These are phyloP conservation scores for Debaryomyces fabryi DNA, from an alignment of 1,139 yeast genomes.

Conservation along the genomic window DNA sequence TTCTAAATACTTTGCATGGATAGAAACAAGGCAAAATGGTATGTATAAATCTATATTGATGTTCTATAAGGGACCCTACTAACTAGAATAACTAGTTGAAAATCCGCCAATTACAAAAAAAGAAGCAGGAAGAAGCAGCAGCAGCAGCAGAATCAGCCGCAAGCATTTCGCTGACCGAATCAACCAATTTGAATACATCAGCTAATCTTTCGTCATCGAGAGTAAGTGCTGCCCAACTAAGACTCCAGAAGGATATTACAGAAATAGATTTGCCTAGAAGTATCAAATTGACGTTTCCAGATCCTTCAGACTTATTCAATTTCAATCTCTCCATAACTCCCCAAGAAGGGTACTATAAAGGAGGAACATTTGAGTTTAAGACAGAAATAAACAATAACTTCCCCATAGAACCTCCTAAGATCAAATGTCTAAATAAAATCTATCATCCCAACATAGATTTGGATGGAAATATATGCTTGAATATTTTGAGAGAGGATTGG, in stretches of 20 bases:
- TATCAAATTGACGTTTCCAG: conserved; percentile 58
- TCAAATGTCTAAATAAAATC: conserved; percentile 67
- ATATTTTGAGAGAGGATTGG: conserved; percentile 94
- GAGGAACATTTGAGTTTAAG: conserved; percentile 69
- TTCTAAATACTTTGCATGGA: neutral
- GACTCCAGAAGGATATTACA: conserved; percentile 64
- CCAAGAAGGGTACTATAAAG: conserved; percentile 75
- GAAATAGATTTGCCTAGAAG: conserved; percentile 71
- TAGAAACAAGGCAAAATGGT: conserved; percentile 1
- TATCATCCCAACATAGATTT: conserved; percentile 94
- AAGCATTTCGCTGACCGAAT: conserved; percentile 13
- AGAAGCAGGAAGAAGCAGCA: conserved; percentile 50
- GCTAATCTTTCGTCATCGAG: conserved; percentile 17
- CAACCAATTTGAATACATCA: conserved; percentile 10
- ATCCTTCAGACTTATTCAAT: conserved; percentile 59
- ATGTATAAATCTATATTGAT: neutral
- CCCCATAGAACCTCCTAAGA: conserved; percentile 94
- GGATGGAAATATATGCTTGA: conserved; percentile 89
- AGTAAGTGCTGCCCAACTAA: conserved; percentile 54
- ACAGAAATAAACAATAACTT: conserved; percentile 69
- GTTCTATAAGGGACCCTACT: conserved; percentile 3
- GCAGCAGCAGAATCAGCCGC: conserved; percentile 25
- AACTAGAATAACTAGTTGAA: conserved; percentile 39
- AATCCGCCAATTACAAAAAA: conserved; percentile 61
- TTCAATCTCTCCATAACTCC: conserved; percentile 68